Evolutionary conservation across 805 yeast species (phyloP).

Genomic region (Ogataea methanolica): DNA sequence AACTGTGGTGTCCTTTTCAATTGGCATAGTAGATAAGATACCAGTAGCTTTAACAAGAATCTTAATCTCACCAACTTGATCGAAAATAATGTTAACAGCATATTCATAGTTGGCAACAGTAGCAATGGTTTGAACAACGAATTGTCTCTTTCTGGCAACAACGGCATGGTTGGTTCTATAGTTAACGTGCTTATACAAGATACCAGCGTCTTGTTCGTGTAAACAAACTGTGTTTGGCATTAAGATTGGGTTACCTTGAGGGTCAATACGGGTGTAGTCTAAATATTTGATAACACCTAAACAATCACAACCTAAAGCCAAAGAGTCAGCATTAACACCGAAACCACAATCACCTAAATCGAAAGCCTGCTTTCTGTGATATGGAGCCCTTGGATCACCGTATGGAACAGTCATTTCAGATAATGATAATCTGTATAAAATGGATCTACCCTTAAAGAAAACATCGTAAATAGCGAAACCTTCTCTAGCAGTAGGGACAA

Average conservation of each 20-base stretch:
- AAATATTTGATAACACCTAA: constrained; percentile 73
- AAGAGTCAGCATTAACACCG: constrained; percentile 65
- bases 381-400: constrained; percentile 81
- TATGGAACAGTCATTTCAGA: constrained; percentile 88
- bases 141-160: constrained; percentile 74
- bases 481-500: constrained; percentile 67
- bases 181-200: constrained; percentile 74
- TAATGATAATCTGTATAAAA: constrained; percentile 66
- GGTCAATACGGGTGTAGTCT: constrained; percentile 52
- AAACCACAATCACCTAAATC: constrained; percentile 85
- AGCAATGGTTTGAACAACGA: constrained; percentile 75
- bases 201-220: constrained; percentile 77
- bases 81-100: constrained; percentile 65
- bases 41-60: constrained; percentile 84
- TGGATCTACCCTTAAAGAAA: constrained; percentile 69
- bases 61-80: constrained; percentile 73
- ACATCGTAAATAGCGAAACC: constrained; percentile 75
- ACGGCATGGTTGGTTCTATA: constrained; percentile 68
- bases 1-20: constrained; percentile 61
- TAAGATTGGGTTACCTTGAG: constrained; percentile 57
- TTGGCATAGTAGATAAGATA: constrained; percentile 79
- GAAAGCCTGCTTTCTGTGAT: constrained; percentile 82
- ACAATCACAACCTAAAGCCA: constrained; percentile 77
- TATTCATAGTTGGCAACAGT: constrained; percentile 85
- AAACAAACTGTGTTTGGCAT: constrained; percentile 70